Conservation (phyloP, 805 yeast species). For the Lachancea sp. region DNA sequence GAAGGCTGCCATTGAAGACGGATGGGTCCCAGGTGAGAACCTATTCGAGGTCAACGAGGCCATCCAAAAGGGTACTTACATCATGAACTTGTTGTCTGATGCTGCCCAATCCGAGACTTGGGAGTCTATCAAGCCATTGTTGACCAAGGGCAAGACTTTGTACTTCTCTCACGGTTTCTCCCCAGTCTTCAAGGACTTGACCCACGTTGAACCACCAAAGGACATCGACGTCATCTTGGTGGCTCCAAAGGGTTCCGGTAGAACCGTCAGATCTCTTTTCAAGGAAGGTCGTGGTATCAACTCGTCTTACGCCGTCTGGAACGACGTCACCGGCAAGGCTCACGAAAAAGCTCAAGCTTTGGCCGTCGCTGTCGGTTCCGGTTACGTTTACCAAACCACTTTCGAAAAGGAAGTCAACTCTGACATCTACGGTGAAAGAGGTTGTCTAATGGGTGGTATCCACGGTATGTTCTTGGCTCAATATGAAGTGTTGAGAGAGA, state of each 20-base stretch:
- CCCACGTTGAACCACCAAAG: constrained; percentile 91
- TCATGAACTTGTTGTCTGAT: constrained; percentile 97
- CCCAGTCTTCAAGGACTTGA: constrained; percentile 96
- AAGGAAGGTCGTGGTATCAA: constrained; percentile 99
- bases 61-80: constrained; percentile 79
- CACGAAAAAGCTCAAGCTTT: constrained; percentile 98
- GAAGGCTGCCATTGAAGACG: constrained; percentile 99
- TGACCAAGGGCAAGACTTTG: constrained; percentile 95
- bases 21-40: constrained; percentile 99
- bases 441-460: constrained; percentile 99
- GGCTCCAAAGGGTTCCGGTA: constrained; percentile 99
- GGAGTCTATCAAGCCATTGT: constrained; percentile 76
- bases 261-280: constrained; percentile 98
- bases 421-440: constrained; percentile 99
- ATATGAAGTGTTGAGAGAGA: constrained; percentile 98
- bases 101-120: constrained; percentile 99
- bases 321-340: constrained; percentile 97
- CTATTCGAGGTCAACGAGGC: constrained; percentile 94
- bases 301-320: constrained; percentile 99
- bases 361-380: constrained; percentile 98
- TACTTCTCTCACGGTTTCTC: constrained; percentile 99
- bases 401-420: constrained; percentile 99
- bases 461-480: constrained; percentile 99
- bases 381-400: constrained; percentile 99
- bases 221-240: constrained; percentile 95